Percentiles rank a stretch among this genome's conserved stretches.
Evolutionary conservation across 768 basidiomycete genomes (phyloP).

Genomic region (Paxillus ammoniavirescens): DNA sequence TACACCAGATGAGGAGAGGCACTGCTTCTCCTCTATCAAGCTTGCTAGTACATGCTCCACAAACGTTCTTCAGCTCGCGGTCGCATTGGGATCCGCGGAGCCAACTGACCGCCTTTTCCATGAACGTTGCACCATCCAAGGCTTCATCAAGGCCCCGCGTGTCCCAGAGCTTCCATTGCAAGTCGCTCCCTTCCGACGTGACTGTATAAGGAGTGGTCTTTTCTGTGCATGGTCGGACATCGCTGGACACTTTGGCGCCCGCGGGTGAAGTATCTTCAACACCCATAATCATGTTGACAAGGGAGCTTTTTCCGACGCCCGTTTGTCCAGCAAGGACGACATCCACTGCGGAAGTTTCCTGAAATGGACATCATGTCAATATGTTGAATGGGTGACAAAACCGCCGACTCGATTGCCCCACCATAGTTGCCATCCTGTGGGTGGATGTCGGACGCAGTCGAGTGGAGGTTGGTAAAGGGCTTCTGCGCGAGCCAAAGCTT

Average conservation of each 20-base stretch:
- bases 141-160: slow-evolving; percentile 27
- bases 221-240: slow-evolving; percentile 18
- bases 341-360: slow-evolving; percentile 10
- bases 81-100: slow-evolving; percentile 16
- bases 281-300: slow-evolving; percentile 24
- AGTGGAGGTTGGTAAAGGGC: slow-evolving; percentile 6
- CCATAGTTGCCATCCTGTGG: slow-evolving; percentile 9
- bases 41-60: slow-evolving; percentile 6
- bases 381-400: background rate
- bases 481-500: background rate
- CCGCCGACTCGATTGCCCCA: slow-evolving; percentile 11
- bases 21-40: background rate
- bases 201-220: slow-evolving; percentile 6
- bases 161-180: slow-evolving; percentile 22
- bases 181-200: background rate
- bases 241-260: slow-evolving; percentile 19
- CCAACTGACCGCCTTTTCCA: slow-evolving; percentile 7
- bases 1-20: slow-evolving; percentile 26
- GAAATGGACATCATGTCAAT: background rate
- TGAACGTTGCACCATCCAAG: slow-evolving; percentile 4
- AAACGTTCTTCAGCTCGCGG: slow-evolving; percentile 16
- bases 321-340: slow-evolving; percentile 25
- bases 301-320: slow-evolving; percentile 24
- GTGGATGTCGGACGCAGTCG: background rate
- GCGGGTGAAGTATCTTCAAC: background rate